These are phyloP conservation scores for Tripterygium wilfordii DNA, from an alignment of 177 flowering plant genomes.

Conservation along the genomic window DNA sequence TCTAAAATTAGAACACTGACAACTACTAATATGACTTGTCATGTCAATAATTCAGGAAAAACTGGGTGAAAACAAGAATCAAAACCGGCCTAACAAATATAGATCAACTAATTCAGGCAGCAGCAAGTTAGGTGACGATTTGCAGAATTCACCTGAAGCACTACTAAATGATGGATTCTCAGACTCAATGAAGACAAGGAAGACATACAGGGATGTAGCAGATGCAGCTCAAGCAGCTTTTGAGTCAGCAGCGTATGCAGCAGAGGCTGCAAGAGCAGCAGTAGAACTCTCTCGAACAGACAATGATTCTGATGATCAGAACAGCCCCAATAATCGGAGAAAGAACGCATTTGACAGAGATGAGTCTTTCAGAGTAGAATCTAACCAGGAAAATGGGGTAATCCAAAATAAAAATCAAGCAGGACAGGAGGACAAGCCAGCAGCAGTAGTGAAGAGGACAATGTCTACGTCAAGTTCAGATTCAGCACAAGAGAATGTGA, in stretches of 20 bases:
- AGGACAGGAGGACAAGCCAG: conserved; percentile 10
- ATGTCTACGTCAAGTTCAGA: conserved; percentile 33
- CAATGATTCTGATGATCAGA: conserved; percentile 33
- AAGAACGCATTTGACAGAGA: conserved; percentile 11
- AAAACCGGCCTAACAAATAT: conserved; percentile 11
- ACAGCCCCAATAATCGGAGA: conserved; percentile 12
- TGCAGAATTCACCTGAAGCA: conserved; percentile 8
- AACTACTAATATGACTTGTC: not conserved
- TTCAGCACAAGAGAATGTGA: conserved; percentile 16
- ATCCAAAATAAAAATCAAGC: not conserved
- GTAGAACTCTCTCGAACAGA: conserved; percentile 64
- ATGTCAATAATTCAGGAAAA: conserved; percentile 22
- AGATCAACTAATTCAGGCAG: conserved; percentile 8
- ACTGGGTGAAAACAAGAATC: conserved; percentile 11
- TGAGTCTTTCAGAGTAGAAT: conserved; percentile 9
- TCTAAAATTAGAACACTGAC: not conserved
- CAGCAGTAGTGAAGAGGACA: conserved; percentile 18
- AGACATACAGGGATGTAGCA: conserved; percentile 61
- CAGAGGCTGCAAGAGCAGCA: conserved; percentile 90
- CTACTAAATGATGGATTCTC: conserved; percentile 19
- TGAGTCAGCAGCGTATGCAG: conserved; percentile 88
- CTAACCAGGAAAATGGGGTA: conserved; percentile 26
- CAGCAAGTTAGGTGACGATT: conserved; percentile 1
- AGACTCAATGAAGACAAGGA: conserved; percentile 32
- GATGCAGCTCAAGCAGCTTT: conserved; percentile 92